Conservation (phyloP, 2,329 filamentous ascomycete genomes). For the Aureobasidium melanogenum region DNA sequence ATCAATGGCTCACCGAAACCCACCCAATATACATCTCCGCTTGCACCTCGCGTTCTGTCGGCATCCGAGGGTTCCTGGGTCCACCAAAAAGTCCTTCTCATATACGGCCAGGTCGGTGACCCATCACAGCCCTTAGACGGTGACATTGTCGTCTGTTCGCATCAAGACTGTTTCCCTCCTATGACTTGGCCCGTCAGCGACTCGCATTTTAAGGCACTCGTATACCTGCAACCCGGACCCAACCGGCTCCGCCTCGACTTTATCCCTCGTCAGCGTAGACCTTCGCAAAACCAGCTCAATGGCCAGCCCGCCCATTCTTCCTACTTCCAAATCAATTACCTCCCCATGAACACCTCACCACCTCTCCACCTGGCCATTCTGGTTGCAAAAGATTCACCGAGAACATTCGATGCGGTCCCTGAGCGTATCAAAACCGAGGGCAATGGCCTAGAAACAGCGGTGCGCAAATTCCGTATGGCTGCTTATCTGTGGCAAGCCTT, state of each 20-base stretch:
- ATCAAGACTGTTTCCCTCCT: constrained; percentile 77
- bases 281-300: constrained; percentile 48
- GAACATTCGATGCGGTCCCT: constrained; percentile 73
- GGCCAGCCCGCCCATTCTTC: constrained; percentile 69
- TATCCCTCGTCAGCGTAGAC: constrained; percentile 16
- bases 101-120: constrained; percentile 76
- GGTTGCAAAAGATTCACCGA: constrained; percentile 77
- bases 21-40: constrained; percentile 55
- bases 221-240: constrained; percentile 84
- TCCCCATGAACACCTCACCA: constrained; percentile 67
- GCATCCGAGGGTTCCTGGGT: constrained; percentile 79
- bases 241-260: constrained; percentile 88
- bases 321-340: constrained; percentile 75
- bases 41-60: constrained; percentile 71
- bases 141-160: constrained; percentile 65
- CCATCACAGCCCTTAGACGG: constrained; percentile 65
- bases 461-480: constrained; percentile 88
- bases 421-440: constrained; percentile 69
- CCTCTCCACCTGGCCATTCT: constrained; percentile 86
- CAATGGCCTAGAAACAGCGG: constrained; percentile 68
- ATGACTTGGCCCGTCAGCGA: constrained; percentile 80
- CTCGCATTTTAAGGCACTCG: constrained; percentile 83
- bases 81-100: constrained; percentile 78
- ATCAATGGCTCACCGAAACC: constrained; percentile 33
- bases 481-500: constrained; percentile 97